Percentiles rank a stretch among this genome's conserved stretches.
These are phyloP conservation scores for Trichoderma cornu-damae DNA, from an alignment of 2,329 filamentous ascomycete genomes.

Conservation along the genomic window DNA sequence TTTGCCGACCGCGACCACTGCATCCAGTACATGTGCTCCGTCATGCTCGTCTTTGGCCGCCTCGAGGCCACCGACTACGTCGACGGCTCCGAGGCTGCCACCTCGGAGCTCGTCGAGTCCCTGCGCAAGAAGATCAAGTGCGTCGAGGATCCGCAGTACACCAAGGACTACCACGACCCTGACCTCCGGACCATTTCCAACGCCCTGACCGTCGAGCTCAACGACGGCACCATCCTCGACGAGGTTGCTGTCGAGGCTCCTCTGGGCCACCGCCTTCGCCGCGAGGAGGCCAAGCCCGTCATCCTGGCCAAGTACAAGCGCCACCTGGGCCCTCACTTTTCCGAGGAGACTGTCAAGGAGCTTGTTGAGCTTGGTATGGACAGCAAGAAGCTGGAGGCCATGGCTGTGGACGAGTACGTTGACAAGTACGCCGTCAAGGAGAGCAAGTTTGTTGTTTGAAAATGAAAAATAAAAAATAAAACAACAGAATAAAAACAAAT, in stretches of 20 bases:
- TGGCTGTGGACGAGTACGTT: slow-evolving; percentile 88
- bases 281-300: slow-evolving; percentile 96
- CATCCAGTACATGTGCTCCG: slow-evolving; percentile 98
- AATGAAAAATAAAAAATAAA: not conserved
- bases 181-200: slow-evolving; percentile 94
- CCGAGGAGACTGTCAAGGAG: slow-evolving; percentile 70
- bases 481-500: not conserved
- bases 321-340: slow-evolving; percentile 80
- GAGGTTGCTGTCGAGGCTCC: slow-evolving; percentile 93
- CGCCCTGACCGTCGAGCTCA: slow-evolving; percentile 87
- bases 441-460: slow-evolving; percentile 47
- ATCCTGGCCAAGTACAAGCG: slow-evolving; percentile 94
- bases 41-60: slow-evolving; percentile 93
- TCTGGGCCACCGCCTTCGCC: slow-evolving; percentile 81
- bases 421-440: slow-evolving; percentile 68
- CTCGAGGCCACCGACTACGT: slow-evolving; percentile 91
- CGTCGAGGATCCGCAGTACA: slow-evolving; percentile 94
- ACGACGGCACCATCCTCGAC: slow-evolving; percentile 85
- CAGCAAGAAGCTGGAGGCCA: slow-evolving; percentile 66
- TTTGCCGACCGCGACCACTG: slow-evolving; percentile 99
- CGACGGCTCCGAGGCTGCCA: slow-evolving; percentile 87
- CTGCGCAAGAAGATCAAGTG: slow-evolving; percentile 92
- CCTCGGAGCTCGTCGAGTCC: slow-evolving; percentile 80
- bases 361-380: slow-evolving; percentile 77
- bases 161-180: slow-evolving; percentile 91